Percentiles rank a stretch among this genome's conserved stretches.
Conservation (phyloP, 129 eudicot species). For the Solidago caesia region DNA sequence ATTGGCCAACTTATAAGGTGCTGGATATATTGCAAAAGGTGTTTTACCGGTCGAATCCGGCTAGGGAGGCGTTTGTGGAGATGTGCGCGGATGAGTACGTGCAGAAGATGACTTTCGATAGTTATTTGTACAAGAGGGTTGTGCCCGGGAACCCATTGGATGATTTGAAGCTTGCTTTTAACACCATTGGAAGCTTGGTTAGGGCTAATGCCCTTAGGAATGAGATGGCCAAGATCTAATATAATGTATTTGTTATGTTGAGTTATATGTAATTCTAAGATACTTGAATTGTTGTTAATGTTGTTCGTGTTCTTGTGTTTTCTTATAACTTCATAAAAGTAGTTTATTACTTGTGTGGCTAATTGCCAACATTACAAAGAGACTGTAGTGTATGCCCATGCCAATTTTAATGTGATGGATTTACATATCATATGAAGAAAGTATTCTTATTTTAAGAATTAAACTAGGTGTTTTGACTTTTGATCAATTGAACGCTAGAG, state of each 20-base stretch:
- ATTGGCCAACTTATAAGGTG: constrained; percentile 99
- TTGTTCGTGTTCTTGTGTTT: not conserved
- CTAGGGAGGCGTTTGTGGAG: constrained; percentile 97
- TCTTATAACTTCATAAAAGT: not conserved
- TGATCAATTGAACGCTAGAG: no score
- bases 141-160: constrained; percentile 91
- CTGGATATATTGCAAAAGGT: constrained; percentile 86
- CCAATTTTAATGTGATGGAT: no score
- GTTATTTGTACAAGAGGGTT: constrained; percentile 93
- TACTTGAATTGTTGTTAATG: not conserved
- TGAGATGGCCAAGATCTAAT: constrained; percentile 83
- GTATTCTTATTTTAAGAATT: no score
- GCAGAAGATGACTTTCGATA: constrained; percentile 98
- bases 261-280: not conserved
- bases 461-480: no score
- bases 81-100: constrained; percentile 97
- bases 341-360: not conserved
- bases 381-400: no score
- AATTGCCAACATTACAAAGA: no score
- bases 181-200: constrained; percentile 84
- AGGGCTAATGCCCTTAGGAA: constrained; percentile 89
- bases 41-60: constrained; percentile 91
- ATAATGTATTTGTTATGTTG: constrained; percentile 18
- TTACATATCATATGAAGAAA: no score
- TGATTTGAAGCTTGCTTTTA: constrained; percentile 88